Conservation (phyloP, 2,329 filamentous ascomycete genomes). For the Sclerotinia glacialis region DNA sequence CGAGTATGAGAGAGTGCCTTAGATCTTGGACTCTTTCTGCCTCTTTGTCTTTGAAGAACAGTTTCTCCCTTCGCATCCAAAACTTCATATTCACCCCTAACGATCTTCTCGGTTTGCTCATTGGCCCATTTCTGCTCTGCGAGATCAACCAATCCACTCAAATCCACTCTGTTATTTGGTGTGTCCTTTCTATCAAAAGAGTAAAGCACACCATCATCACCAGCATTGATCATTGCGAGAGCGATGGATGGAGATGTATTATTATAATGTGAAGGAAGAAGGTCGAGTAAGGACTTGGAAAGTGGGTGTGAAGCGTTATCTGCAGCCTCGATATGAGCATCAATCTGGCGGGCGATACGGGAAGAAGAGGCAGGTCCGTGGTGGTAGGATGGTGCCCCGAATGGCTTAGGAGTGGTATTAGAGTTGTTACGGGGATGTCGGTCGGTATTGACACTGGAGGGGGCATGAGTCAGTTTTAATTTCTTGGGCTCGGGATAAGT, state of each 20-base stretch:
- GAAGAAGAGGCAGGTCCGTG: constrained; percentile 17
- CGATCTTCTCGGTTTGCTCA: constrained; percentile 39
- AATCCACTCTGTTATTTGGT: constrained; percentile 32
- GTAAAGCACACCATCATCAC: constrained; percentile 34
- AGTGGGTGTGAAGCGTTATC: constrained; percentile 28
- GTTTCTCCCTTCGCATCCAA: constrained; percentile 38
- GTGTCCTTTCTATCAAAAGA: constrained; percentile 36
- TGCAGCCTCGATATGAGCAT: constrained; percentile 31
- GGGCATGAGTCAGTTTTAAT: constrained; percentile 19
- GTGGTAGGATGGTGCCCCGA: constrained; percentile 27
- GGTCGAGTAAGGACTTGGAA: constrained; percentile 37
- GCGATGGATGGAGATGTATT: constrained; percentile 31
- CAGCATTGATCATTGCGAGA: constrained; percentile 24
- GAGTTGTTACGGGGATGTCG: constrained; percentile 31
- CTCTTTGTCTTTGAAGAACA: constrained; percentile 31
- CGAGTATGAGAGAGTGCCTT: constrained; percentile 23
- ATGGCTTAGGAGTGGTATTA: constrained; percentile 26
- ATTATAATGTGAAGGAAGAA: constrained; percentile 36
- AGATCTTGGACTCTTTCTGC: constrained; percentile 36
- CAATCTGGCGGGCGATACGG: constrained; percentile 31
- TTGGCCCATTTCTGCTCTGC: constrained; percentile 38
- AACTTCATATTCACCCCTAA: constrained; percentile 39
- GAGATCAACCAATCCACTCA: constrained; percentile 37
- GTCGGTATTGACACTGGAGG: constrained; percentile 32
- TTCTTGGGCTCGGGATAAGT: constrained; percentile 4